Conservation (phyloP, 2,329 filamentous ascomycete genomes). For the Graphiopsis chlorocephala region DNA sequence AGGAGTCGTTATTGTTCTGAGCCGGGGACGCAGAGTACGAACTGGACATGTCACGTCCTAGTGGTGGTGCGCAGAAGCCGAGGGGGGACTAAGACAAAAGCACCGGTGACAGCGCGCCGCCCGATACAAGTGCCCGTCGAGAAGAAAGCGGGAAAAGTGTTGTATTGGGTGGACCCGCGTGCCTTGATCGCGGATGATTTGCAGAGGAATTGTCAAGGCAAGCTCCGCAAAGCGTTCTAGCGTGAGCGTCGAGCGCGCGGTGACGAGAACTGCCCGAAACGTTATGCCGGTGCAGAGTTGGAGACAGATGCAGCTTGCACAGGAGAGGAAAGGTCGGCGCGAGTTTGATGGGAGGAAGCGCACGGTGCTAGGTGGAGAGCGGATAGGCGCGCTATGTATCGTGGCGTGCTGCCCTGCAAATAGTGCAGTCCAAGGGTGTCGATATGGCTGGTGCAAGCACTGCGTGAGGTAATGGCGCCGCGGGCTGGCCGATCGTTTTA, state of each 20-base stretch:
- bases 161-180: constrained; percentile 34
- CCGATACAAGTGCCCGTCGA: constrained; percentile 36
- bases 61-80: constrained; percentile 23
- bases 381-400: constrained; percentile 30
- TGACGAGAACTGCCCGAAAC: constrained; percentile 26
- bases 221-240: constrained; percentile 35
- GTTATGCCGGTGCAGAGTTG: constrained; percentile 29
- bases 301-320: constrained; percentile 26
- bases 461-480: constrained; percentile 33
- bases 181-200: constrained; percentile 49
- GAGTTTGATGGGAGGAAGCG: constrained; percentile 21
- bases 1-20: constrained; percentile 37
- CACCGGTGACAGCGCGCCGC: constrained; percentile 35
- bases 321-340: constrained; percentile 26
- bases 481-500: constrained; percentile 30
- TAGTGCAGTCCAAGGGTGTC: constrained; percentile 33
- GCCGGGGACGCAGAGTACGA: constrained; percentile 43
- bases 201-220: constrained; percentile 38
- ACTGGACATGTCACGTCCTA: constrained; percentile 47
- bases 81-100: constrained; percentile 31
- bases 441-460: constrained; percentile 32
- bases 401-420: constrained; percentile 38
- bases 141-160: constrained; percentile 31
- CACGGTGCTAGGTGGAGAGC: constrained; percentile 27
- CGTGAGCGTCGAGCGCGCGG: constrained; percentile 25